Percentiles rank a stretch among this genome's conserved stretches.
Conservation (phyloP, 2,329 filamentous ascomycete genomes). For the Fusarium sp. region DNA sequence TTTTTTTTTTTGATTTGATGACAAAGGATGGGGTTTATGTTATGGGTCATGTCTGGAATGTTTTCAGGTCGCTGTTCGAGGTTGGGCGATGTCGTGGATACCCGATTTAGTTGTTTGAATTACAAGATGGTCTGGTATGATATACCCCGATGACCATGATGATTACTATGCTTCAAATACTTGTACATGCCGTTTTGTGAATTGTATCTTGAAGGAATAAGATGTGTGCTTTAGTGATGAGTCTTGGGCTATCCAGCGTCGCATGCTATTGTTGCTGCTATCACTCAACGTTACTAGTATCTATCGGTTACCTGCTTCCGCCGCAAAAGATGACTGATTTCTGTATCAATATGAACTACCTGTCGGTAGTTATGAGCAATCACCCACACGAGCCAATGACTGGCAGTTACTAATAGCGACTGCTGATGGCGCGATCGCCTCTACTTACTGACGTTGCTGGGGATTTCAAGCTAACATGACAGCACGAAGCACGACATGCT, state of each 20-base stretch:
- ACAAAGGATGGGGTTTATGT: neutral
- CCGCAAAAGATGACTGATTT: too few relatives aligned
- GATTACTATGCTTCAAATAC: neutral
- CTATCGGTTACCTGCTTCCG: too few relatives aligned
- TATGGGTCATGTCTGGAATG: neutral
- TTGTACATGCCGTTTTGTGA: neutral
- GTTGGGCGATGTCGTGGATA: constrained; percentile 29
- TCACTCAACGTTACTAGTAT: too few relatives aligned
- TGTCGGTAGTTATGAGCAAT: too few relatives aligned
- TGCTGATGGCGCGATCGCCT: too few relatives aligned
- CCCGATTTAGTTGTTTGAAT: constrained; percentile 19
- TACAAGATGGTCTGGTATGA: neutral
- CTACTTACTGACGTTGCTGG: too few relatives aligned
- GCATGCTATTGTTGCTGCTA: too few relatives aligned
- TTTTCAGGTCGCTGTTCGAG: constrained; percentile 11
- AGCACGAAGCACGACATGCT: too few relatives aligned
- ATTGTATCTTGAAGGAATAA: neutral
- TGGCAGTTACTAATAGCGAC: too few relatives aligned
- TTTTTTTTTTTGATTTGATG: neutral
- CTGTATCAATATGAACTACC: too few relatives aligned
- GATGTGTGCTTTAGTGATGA: neutral
- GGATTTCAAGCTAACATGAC: too few relatives aligned
- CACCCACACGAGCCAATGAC: too few relatives aligned
- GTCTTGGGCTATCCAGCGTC: constrained; percentile 1
- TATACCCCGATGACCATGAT: neutral